Evolutionary conservation across 1,284 basidiomycete genomes (phyloP), one percentile per base, ranked within the genome.

Genomic region (Inonotus hispidus): DNA sequence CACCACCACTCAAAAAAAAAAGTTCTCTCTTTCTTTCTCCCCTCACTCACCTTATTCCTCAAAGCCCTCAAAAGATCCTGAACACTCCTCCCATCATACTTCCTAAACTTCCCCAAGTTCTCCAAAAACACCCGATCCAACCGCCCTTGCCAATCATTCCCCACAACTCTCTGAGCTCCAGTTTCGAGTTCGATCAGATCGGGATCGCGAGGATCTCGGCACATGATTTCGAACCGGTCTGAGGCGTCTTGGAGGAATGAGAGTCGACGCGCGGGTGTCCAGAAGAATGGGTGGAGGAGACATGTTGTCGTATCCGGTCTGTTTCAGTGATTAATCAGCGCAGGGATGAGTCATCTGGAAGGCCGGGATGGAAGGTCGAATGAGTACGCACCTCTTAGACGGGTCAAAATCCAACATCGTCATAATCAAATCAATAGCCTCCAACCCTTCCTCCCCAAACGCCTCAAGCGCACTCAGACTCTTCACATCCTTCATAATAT

Each of bases 201-300:
- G 0, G 83, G 77, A 58, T 97, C 92, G 53, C 87, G 88, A 0
- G 95, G 93, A 56, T 96, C 94, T 53, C 90, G 83, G 67, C 89
- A 92, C 93, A 99, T 96, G 70, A 95, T 95, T 75, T 99, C 96
- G 72, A 99, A 98, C 1, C 95, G 85, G 73, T 99, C 96, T 0
- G 94, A 98, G 0, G 94, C 93, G 66, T 99, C 96, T 73, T 97
- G 95, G 14, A 99, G 78, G 82, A 99, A 99, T 53, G 83, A 87
- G 2, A 99, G 78, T 38, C 95, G 83, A 66, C 91, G 87, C 13
- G 82, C 86, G 0, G 95, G 78, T 63, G 92, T 87, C 97, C 96
- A 99, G 79, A 98, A 99, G 79, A 93, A 97, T 0, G 96, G 96
- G 74, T 99, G 95, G 25, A 90, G 79, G 19, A 98, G 79, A 70